Conservation (phyloP, 345 rosid genomes). For the Xanthoceras sorbifolium region DNA sequence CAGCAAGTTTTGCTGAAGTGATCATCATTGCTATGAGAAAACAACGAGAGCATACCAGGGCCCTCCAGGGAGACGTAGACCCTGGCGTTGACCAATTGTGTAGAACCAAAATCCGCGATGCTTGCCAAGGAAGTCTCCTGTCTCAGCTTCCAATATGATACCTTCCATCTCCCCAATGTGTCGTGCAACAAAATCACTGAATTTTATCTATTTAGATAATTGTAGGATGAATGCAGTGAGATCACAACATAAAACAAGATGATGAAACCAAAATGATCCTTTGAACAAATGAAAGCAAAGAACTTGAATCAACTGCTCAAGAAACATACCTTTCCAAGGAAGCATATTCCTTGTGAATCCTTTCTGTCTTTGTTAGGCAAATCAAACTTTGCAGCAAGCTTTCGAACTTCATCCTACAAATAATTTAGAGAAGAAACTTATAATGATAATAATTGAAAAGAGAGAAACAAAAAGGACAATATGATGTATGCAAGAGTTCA, state of each 20-base stretch:
- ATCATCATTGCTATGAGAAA: background rate
- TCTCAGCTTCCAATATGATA: constrained; percentile 85
- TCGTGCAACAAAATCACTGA: constrained; percentile 83
- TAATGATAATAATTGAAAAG: background rate
- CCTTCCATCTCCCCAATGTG: constrained; percentile 98
- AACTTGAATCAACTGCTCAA: background rate
- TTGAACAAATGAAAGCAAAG: background rate
- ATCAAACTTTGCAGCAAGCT: constrained; percentile 66
- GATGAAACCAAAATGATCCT: background rate
- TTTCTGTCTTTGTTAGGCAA: constrained; percentile 89
- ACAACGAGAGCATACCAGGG: constrained; percentile 67
- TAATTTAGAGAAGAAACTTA: background rate
- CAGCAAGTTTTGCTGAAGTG: background rate
- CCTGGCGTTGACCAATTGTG: constrained; percentile 95
- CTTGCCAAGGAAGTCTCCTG: constrained; percentile 80
- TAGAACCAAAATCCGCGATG: constrained; percentile 97
- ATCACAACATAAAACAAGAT: constrained; percentile 19
- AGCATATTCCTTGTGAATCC: constrained; percentile 96
- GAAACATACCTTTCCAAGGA: constrained; percentile 78
- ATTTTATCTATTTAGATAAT: constrained; percentile 59
- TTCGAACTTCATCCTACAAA: constrained; percentile 77
- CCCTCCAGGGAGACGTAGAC: constrained; percentile 93
- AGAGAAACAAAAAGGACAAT: background rate
- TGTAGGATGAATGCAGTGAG: constrained; percentile 1
- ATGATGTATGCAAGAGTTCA: too few relatives aligned